phyloP scores from a whole-genome alignment of 2,329 filamentous ascomycete genomes.

The Tolypocladium guangdongense region DNA sequence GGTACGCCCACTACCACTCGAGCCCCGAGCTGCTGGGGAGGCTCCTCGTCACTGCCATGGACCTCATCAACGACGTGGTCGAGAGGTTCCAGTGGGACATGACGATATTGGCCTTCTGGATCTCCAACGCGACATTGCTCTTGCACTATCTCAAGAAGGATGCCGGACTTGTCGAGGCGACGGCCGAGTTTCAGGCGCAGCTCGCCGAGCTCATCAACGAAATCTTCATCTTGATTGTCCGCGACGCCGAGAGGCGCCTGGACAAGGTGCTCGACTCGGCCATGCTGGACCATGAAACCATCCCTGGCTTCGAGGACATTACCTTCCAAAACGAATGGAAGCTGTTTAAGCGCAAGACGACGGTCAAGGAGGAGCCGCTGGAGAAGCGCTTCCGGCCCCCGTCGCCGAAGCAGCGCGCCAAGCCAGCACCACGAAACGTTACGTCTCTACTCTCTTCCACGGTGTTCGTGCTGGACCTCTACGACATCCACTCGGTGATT shows the following conservation, averaged over 20 bases:
- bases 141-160: constrained; percentile 97
- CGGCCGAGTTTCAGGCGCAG: constrained; percentile 82
- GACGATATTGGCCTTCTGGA: constrained; percentile 98
- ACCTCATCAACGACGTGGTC: constrained; percentile 95
- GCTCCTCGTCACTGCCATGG: constrained; percentile 76
- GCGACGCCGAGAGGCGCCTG: constrained; percentile 88
- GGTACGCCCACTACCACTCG: constrained; percentile 95
- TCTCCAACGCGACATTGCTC: constrained; percentile 91
- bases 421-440: constrained; percentile 87
- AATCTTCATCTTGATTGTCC: constrained; percentile 94
- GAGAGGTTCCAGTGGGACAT: constrained; percentile 97
- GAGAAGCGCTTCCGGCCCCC: constrained; percentile 89
- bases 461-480: constrained; percentile 93
- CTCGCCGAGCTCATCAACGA: constrained; percentile 93
- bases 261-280: constrained; percentile 90
- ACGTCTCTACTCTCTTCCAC: constrained; percentile 93
- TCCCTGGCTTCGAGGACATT: constrained; percentile 93
- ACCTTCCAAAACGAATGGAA: constrained; percentile 99
- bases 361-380: constrained; percentile 78
- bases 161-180: constrained; percentile 65
- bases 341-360: constrained; percentile 82
- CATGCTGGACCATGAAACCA: constrained; percentile 96
- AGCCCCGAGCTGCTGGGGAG: constrained; percentile 73
- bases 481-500: constrained; percentile 97
- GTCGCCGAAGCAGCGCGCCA: constrained; percentile 84